These are phyloP conservation scores for Tolypocladium amazonense DNA, from an alignment of 2,329 filamentous ascomycete genomes.

Conservation along the genomic window DNA sequence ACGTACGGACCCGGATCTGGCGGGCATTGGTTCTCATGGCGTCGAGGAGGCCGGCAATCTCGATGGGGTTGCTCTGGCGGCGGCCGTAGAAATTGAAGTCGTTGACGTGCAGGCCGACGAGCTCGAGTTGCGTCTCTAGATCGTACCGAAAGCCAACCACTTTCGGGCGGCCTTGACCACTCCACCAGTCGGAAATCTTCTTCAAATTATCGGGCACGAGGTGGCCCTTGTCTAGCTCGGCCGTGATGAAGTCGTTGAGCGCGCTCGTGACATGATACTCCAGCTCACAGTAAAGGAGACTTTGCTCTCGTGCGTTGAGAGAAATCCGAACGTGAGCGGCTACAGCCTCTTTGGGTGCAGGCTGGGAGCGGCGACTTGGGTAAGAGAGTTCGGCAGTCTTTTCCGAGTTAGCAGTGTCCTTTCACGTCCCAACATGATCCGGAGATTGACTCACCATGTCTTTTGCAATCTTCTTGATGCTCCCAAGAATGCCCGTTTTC, in stretches of 20 bases:
- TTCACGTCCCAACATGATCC: neutral
- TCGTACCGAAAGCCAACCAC: constrained; percentile 50
- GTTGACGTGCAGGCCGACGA: constrained; percentile 36
- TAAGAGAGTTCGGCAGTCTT: constrained; percentile 25
- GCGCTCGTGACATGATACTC: constrained; percentile 42
- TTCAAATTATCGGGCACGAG: constrained; percentile 40
- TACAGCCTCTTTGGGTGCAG: constrained; percentile 15
- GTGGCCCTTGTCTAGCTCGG: constrained; percentile 44
- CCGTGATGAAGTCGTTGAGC: constrained; percentile 40
- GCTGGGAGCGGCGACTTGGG: constrained; percentile 19
- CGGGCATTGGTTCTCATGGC: constrained; percentile 43
- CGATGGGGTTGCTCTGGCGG: constrained; percentile 27
- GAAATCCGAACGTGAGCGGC: constrained; percentile 33
- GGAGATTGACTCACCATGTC: constrained; percentile 32
- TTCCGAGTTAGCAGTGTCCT: constrained; percentile 4
- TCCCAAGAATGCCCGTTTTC: constrained; percentile 31
- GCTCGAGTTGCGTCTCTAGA: constrained; percentile 48
- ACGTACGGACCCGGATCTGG: constrained; percentile 41
- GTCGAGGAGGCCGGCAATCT: constrained; percentile 37
- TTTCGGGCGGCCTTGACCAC: constrained; percentile 38
- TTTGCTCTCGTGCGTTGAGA: constrained; percentile 44
- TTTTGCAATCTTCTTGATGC: constrained; percentile 41
- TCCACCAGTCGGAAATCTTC: constrained; percentile 40
- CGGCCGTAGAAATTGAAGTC: constrained; percentile 46
- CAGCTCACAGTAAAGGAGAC: constrained; percentile 47